phyloP scores from a whole-genome alignment of 2,329 filamentous ascomycete genomes.

The Colletotrichum paranaense region DNA sequence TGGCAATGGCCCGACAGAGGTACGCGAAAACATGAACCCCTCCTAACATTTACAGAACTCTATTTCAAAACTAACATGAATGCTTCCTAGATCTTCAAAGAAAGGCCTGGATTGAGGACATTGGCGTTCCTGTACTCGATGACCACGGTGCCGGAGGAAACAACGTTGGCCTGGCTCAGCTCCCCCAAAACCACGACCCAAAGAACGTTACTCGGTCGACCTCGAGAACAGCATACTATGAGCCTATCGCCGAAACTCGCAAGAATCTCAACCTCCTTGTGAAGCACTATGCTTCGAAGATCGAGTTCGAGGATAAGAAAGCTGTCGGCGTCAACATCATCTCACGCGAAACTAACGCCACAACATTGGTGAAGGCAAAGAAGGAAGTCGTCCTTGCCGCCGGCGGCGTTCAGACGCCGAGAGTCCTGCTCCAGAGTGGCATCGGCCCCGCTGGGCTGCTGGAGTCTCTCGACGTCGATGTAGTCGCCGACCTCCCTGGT shows the following conservation, averaged over 20 bases:
- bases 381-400: constrained; percentile 56
- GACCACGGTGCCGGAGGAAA: constrained; percentile 36
- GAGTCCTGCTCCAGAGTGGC: constrained; percentile 61
- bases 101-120: constrained; percentile 27
- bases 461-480: constrained; percentile 49
- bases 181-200: constrained; percentile 48
- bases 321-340: constrained; percentile 51
- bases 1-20: constrained; percentile 41
- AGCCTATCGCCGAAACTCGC: constrained; percentile 46
- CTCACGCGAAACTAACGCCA: not conserved
- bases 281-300: constrained; percentile 44
- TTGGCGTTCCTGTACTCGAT: constrained; percentile 26
- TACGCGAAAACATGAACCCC: not conserved
- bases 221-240: constrained; percentile 43
- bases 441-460: constrained; percentile 55
- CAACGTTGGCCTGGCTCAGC: constrained; percentile 40
- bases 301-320: constrained; percentile 31
- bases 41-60: too few relatives aligned
- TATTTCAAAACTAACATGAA: too few relatives aligned
- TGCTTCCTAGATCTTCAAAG: constrained; percentile 18
- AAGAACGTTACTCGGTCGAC: constrained; percentile 53
- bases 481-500: constrained; percentile 30
- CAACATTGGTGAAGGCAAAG: constrained; percentile 26
- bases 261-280: constrained; percentile 52
- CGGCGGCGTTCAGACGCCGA: constrained; percentile 52